Conservation (phyloP, 2,329 filamentous ascomycete genomes). For the Nigrospora sphaerica region DNA sequence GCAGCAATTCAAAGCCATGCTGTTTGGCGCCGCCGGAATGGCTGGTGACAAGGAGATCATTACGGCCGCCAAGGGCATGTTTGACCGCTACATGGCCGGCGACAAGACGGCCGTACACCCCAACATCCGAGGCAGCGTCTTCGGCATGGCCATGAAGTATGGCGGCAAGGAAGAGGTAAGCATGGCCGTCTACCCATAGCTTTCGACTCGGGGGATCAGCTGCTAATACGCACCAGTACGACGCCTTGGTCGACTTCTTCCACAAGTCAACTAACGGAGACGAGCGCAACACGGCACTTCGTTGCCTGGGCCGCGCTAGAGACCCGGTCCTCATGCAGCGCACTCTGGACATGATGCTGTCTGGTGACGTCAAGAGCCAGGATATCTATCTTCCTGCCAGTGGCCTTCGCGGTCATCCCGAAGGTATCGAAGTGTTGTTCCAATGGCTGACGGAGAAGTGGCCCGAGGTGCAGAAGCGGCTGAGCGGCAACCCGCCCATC, state of each 20-base stretch:
- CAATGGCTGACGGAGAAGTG: constrained; percentile 81
- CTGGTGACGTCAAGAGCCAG: constrained; percentile 83
- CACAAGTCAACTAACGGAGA: constrained; percentile 69
- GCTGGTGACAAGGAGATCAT: constrained; percentile 74
- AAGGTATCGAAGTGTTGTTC: constrained; percentile 76
- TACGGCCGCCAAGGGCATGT: constrained; percentile 82
- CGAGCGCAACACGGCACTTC: constrained; percentile 86
- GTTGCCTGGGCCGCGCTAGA: constrained; percentile 71
- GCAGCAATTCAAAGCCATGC: constrained; percentile 88
- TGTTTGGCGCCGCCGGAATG: constrained; percentile 79
- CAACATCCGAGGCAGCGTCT: constrained; percentile 83
- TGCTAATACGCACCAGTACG: constrained; percentile 46
- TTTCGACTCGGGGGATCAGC: background rate
- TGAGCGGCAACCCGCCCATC: constrained; percentile 83
- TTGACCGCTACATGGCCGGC: constrained; percentile 72
- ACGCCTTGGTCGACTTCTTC: constrained; percentile 69
- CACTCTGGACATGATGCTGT: constrained; percentile 68
- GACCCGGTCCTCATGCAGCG: constrained; percentile 74
- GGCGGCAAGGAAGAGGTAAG: constrained; percentile 75
- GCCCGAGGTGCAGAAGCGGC: constrained; percentile 72
- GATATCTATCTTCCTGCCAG: constrained; percentile 87
- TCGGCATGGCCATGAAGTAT: constrained; percentile 74
- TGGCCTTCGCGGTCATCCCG: constrained; percentile 68
- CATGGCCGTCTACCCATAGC: background rate
- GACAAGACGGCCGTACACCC: constrained; percentile 81